A percentile compares a stretch with the other conserved stretches of the same genome.
phyloP scores from a whole-genome alignment of 164 flowering plant genomes.

The Vitis rupestris region DNA sequence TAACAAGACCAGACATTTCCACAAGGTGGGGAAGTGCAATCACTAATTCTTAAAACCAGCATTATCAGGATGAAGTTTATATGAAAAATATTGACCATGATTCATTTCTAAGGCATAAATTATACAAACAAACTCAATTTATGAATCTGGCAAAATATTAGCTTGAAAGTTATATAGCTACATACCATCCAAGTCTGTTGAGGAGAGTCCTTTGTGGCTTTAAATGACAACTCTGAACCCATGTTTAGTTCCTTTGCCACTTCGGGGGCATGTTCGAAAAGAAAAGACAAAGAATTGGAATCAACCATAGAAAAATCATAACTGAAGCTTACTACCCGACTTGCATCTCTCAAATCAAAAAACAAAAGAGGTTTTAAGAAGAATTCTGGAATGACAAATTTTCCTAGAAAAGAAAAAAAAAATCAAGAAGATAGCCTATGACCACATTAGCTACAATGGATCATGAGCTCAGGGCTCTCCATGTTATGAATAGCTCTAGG shows the following conservation, averaged over 20 bases:
- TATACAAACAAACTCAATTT: not conserved
- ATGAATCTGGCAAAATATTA: not conserved
- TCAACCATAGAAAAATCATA: slow-evolving; percentile 82
- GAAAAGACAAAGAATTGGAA: slow-evolving; percentile 75
- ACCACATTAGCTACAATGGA: no score
- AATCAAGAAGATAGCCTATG: not conserved
- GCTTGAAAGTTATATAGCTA: not conserved
- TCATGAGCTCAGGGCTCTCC: no score
- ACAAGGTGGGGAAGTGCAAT: no score
- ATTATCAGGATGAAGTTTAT: no score
- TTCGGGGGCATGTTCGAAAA: slow-evolving; percentile 82
- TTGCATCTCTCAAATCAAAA: slow-evolving; percentile 45
- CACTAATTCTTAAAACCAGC: no score
- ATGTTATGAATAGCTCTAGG: no score
- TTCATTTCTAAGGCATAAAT: not conserved
- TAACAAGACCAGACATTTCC: not conserved
- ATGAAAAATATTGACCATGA: no score
- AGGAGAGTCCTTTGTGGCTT: slow-evolving; percentile 35
- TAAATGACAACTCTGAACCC: slow-evolving; percentile 42
- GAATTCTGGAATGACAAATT: not conserved
- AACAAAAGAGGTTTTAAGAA: slow-evolving; percentile 1
- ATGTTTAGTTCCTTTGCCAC: slow-evolving; percentile 62
- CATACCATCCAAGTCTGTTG: slow-evolving; percentile 65
- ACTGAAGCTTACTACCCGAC: slow-evolving; percentile 52
- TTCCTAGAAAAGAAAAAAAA: no score